These are phyloP conservation scores for Cubamyces sp. DNA, from an alignment of 768 basidiomycete genomes.

Conservation along the genomic window DNA sequence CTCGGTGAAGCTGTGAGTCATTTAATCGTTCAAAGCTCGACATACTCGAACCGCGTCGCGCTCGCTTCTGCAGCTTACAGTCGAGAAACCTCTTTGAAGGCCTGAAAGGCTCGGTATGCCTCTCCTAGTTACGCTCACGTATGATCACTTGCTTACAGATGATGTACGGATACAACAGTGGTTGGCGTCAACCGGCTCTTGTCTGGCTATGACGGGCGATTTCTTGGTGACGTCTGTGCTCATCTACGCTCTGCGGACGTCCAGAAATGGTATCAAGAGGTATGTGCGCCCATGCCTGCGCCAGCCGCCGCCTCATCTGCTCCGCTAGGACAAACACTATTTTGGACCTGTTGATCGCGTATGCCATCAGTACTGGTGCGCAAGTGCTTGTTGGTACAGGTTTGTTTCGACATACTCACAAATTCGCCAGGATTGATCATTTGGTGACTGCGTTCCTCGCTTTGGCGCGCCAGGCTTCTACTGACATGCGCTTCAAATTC, in stretches of 20 bases:
- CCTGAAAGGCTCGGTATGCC: constrained; percentile 1
- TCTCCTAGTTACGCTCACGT: background rate
- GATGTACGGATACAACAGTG: background rate
- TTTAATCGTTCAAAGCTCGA: background rate
- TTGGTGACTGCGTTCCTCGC: background rate
- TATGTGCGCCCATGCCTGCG: background rate
- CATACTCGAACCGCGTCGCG: background rate
- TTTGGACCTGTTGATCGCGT: constrained; percentile 7
- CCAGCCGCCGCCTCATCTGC: too few relatives aligned
- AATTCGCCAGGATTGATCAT: background rate
- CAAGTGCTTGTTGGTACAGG: background rate
- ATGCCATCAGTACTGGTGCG: constrained; percentile 15
- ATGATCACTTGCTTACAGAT: background rate
- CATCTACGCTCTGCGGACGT: constrained; percentile 7
- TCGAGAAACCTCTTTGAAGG: background rate
- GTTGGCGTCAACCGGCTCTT: background rate
- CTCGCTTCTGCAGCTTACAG: background rate
- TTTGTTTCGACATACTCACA: background rate
- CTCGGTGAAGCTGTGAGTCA: background rate
- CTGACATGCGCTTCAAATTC: too few relatives aligned
- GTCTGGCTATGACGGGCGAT: constrained; percentile 8
- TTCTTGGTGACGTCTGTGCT: constrained; percentile 10
- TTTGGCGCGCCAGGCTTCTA: background rate
- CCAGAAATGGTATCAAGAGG: constrained; percentile 5
- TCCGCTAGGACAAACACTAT: constrained; percentile 9